Base-by-base conservation (phyloP, 2,329 filamentous ascomycete species). In the Monilinia fructigena region DNA sequence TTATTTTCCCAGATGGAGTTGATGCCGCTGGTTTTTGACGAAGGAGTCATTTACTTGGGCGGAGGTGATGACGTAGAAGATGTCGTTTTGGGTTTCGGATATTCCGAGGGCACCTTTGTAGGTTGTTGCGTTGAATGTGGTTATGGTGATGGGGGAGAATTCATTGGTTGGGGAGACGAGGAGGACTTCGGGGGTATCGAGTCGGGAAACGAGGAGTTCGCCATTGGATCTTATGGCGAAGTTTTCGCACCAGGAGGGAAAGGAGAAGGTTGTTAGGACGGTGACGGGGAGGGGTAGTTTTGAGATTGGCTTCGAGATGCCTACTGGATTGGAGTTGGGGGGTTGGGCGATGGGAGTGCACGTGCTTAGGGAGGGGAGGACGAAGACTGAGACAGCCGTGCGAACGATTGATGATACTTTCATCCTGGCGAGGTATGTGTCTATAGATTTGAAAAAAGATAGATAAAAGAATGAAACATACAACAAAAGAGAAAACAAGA, bases 191-290 rank as follows among this genome's bases (percentile, higher is more conserved):
- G 78, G 73, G 26, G 62, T 58, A 52, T 74, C 73, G 12, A 79
- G 66, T 4, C 75, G 67, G 18, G 73, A 70, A n/a, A 76, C 73
- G 40, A 80, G 73, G n/a, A 80, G 68, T 35, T 76, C 72, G 18
- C 76, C 77, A 55, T 78, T 78, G n/a, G 72, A 61, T 26, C 75
- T 76, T 3, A 77, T 66, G 11, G 74, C 76, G 31, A 80, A 70
- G 63, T 80, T 80, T 67, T 80, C 79, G 28, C 45, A 56, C 70
- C 68, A 71, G 18, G 56, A 69, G 47, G 68, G 62, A 42, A 66
- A 63, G 11, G 18, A 50, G 18, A 68, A 68, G 23, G 61, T 52
- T 7, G 65, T 63, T 28, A 70, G 23, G 26, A 64, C 40, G 26
- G 55, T 67, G 5, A 70, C 66, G 7, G 59, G n/a, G 5, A 70